Conservation (phyloP, 2,329 filamentous ascomycete genomes). For the Colletotrichum brevisporum region DNA sequence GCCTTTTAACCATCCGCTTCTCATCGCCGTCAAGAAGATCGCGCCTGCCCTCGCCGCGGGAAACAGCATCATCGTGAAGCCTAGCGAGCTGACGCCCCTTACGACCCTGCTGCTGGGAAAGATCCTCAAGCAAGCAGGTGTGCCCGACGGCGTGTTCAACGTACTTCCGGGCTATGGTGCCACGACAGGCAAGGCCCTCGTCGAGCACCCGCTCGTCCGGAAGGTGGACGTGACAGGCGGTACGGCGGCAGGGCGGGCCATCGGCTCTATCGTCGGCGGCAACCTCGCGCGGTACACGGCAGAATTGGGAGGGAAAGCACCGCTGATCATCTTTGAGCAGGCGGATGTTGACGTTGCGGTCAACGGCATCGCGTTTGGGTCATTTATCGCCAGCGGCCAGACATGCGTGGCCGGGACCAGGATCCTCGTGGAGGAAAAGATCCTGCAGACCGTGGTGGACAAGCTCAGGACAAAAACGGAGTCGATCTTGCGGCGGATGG, state of each 20-base stretch:
- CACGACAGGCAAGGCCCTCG: conserved; percentile 67
- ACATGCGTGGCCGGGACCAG: conserved; percentile 79
- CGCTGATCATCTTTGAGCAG: conserved; percentile 76
- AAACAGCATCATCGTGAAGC: conserved; percentile 73
- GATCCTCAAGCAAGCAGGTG: conserved; percentile 75
- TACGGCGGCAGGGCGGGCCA: conserved; percentile 77
- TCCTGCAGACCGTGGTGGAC: conserved; percentile 75
- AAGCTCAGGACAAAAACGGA: conserved; percentile 74
- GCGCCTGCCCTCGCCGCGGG: conserved; percentile 72
- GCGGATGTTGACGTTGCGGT: conserved; percentile 77
- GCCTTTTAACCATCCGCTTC: conserved; percentile 71
- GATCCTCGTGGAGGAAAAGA: conserved; percentile 78
- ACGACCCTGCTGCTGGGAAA: conserved; percentile 71
- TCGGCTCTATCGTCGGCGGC: conserved; percentile 75
- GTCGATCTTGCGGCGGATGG: conserved; percentile 68
- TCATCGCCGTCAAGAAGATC: conserved; percentile 72
- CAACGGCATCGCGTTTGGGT: conserved; percentile 76
- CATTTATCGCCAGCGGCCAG: conserved; percentile 69
- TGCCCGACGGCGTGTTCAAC: conserved; percentile 79
- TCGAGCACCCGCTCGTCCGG: conserved; percentile 65
- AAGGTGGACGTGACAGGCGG: conserved; percentile 84
- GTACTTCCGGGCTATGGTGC: conserved; percentile 70
- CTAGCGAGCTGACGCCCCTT: conserved; percentile 74
- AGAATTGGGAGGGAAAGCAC: conserved; percentile 80
- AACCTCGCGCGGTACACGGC: conserved; percentile 80